Percentiles rank a stretch among this genome's conserved stretches.
Evolutionary conservation across 176 grass and related monocot genomes (phyloP).

Genomic region (Eragrostis nindensis): DNA sequence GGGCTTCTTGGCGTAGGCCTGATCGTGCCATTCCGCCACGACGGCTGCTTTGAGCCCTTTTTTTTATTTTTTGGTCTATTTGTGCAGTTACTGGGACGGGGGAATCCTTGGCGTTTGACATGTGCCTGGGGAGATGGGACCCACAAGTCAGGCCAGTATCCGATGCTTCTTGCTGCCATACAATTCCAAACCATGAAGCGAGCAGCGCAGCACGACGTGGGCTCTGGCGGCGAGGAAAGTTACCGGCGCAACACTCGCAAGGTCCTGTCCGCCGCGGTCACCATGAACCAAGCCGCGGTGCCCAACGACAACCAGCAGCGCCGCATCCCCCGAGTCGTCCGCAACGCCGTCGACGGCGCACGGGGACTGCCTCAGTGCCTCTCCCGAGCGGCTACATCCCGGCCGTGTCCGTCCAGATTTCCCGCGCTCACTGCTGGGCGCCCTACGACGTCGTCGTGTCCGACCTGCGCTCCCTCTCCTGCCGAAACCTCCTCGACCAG

Average conservation of each 20-base stretch:
- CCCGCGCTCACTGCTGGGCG: slow-evolving; percentile 3
- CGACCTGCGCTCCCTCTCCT: slow-evolving; percentile 12
- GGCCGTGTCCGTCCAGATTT: background rate
- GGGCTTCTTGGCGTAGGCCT: too few relatives aligned
- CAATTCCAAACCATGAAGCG: slow-evolving; percentile 2
- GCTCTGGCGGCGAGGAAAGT: background rate
- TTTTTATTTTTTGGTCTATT: too few relatives aligned
- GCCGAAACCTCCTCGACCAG: background rate
- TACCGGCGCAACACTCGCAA: background rate
- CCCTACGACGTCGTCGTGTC: slow-evolving; percentile 19
- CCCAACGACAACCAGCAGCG: background rate
- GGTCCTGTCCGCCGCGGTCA: background rate
- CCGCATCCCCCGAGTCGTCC: slow-evolving; percentile 29
- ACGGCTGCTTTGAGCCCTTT: too few relatives aligned
- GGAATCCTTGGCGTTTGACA: too few relatives aligned
- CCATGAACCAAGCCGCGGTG: background rate
- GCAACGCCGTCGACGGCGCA: slow-evolving; percentile 18
- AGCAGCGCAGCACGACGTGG: slow-evolving; percentile 8
- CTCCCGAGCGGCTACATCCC: background rate
- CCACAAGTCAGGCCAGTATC: too few relatives aligned
- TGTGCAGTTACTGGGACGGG: too few relatives aligned
- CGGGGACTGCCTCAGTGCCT: background rate
- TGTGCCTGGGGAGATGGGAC: too few relatives aligned
- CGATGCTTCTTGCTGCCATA: too few relatives aligned
- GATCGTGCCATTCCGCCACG: too few relatives aligned